These are phyloP conservation scores for Lenwebbia sp. DNA, from an alignment of 345 rosid genomes.

Conservation along the genomic window DNA sequence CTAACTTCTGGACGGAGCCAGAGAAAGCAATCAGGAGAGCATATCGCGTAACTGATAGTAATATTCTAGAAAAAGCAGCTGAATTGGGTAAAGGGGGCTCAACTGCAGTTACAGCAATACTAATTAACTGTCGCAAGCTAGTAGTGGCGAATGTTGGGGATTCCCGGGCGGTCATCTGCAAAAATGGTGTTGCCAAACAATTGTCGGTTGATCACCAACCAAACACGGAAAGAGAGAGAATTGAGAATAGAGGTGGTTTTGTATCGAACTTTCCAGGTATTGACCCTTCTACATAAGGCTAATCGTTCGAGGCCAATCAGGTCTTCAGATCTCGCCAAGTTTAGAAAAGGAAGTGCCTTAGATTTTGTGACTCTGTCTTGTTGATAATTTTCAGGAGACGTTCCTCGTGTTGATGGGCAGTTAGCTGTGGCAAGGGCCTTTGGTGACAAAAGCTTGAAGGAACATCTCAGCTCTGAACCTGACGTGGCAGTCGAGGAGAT, in stretches of 20 bases:
- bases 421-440: slow-evolving; percentile 95
- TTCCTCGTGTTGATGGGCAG: slow-evolving; percentile 86
- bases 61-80: slow-evolving; percentile 53
- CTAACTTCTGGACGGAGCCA: slow-evolving; percentile 68
- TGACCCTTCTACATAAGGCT: background rate
- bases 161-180: slow-evolving; percentile 80
- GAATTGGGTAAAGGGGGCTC: slow-evolving; percentile 90
- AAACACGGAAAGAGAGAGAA: slow-evolving; percentile 43
- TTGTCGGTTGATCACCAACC: slow-evolving; percentile 93
- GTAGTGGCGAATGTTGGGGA: slow-evolving; percentile 93
- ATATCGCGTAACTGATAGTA: slow-evolving; percentile 51
- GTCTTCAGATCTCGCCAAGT: background rate
- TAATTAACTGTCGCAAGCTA: slow-evolving; percentile 61
- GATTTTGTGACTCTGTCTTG: background rate
- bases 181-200: slow-evolving; percentile 57
- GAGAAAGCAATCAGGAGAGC: slow-evolving; percentile 64
- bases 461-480: slow-evolving; percentile 89
- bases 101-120: slow-evolving; percentile 85
- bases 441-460: slow-evolving; percentile 83
- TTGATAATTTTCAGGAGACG: slow-evolving; percentile 50
- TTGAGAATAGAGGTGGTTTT: slow-evolving; percentile 83
- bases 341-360: background rate
- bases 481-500: slow-evolving; percentile 43
- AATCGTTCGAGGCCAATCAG: background rate
- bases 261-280: slow-evolving; percentile 84